Conservation (phyloP, 1,284 basidiomycete species). For the Pholiota adiposa region DNA sequence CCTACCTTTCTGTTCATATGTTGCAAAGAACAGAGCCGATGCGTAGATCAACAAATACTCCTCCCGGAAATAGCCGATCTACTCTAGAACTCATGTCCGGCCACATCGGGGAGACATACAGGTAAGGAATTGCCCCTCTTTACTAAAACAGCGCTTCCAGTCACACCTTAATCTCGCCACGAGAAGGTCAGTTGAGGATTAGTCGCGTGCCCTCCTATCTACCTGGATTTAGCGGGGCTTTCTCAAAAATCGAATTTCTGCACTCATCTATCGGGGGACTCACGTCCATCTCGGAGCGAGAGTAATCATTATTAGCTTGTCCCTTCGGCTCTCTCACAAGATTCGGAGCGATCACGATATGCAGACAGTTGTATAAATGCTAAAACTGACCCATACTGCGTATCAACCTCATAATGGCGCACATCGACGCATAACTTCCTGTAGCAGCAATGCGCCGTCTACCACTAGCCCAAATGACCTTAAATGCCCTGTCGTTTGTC, state of each 20-base stretch:
- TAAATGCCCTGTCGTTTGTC: background rate
- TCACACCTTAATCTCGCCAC: background rate
- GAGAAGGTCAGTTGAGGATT: background rate
- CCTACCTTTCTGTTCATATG: background rate
- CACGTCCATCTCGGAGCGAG: no score
- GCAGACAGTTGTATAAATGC: background rate
- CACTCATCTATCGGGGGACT: no score
- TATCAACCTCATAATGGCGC: background rate
- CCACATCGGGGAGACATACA: conserved; percentile 12
- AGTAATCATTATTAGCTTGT: no score
- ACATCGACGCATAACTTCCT: background rate
- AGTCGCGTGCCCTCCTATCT: background rate
- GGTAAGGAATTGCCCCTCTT: conserved; percentile 10
- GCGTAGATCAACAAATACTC: background rate
- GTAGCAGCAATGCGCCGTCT: background rate
- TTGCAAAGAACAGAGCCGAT: background rate
- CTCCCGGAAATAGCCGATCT: background rate
- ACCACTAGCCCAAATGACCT: no score
- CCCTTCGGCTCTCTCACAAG: no score
- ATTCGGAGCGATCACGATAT: no score
- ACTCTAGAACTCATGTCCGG: conserved; percentile 4
- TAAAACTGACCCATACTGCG: background rate
- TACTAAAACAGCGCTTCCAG: conserved; percentile 3
- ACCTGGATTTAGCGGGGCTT: no score
- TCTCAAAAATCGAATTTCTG: no score